Base-by-base conservation (phyloP, 1,139 yeast genomes). In the Candida mesenterica region DNA sequence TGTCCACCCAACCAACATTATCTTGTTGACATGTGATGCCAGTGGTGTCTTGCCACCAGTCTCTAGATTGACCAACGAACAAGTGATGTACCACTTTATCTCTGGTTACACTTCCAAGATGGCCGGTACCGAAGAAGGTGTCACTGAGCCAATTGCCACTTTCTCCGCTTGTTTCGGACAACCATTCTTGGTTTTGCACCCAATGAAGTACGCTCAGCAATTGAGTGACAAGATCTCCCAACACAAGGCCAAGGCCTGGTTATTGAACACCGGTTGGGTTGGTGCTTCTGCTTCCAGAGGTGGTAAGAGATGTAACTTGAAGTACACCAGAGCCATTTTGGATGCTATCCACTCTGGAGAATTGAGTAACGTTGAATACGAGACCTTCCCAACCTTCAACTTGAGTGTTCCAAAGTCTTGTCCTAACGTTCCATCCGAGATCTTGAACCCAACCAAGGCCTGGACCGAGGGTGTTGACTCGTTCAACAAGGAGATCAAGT, bases 71-170 rank as follows among this genome's bases (percentile, higher is more conserved):
- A 77, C 95, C 41, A 88, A 88, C 59, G 88, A 92, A 51, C 97
- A 92, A 71, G 97, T 92, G 49, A 92, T 92, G 97, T 92, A 92
- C 77, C 97, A 92, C 72, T 92, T 92, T 70, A 92, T 92, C 54
- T 85, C 96, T 46, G 98, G 98, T 61, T 92, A 92, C 79, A 92
- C 98, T 46, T 90, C 97, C 42, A 92, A 92, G 80, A 92, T 92
- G 95, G 97, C 98, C 47, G 98, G 98, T 66, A 92, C 98, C 40
- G 98, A 92, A 71, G 95, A 88, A 65, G 98, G 98, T 68, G 88
- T 92, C 50, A 90, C 97, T 48, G 97, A 92, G 72, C 97, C 98
- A 43, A 90, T 87, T 66, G 96, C 97, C 40, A 88, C 97, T 19
- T 92, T 92, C 79, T 87, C 96, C 48, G 96, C 98, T 39, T 92